These are phyloP conservation scores for Aureobasidium musti DNA, from an alignment of 2,329 filamentous ascomycete genomes.

Conservation along the genomic window DNA sequence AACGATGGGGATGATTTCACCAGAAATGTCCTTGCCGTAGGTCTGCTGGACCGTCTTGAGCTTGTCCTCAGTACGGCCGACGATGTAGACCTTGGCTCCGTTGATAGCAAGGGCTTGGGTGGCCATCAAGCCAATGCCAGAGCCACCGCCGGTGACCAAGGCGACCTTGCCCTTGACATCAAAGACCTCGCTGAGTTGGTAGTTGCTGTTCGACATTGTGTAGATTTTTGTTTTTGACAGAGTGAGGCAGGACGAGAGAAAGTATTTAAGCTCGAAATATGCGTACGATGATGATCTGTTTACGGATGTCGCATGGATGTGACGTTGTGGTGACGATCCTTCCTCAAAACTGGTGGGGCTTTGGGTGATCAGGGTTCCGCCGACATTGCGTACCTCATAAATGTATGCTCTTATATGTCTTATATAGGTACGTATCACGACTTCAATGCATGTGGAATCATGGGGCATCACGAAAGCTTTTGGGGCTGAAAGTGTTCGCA, in stretches of 20 bases:
- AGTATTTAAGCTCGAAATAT: neutral
- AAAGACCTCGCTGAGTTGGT: conserved; percentile 39
- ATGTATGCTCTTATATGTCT: neutral
- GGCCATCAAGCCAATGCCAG: conserved; percentile 52
- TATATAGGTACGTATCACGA: neutral
- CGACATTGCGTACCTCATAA: too few relatives aligned
- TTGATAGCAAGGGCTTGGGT: conserved; percentile 43
- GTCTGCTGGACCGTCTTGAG: conserved; percentile 49
- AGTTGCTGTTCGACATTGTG: conserved; percentile 37
- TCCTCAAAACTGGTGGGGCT: neutral
- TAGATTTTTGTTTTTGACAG: neutral
- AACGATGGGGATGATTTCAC: conserved; percentile 50
- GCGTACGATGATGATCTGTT: conserved; percentile 12
- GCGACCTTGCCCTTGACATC: conserved; percentile 46
- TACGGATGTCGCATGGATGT: conserved; percentile 11
- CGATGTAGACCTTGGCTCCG: conserved; percentile 52
- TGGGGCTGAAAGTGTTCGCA: neutral
- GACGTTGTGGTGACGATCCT: conserved; percentile 28
- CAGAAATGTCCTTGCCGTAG: conserved; percentile 48
- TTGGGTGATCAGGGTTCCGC: too few relatives aligned
- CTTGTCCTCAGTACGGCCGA: conserved; percentile 52
- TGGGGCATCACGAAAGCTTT: neutral
- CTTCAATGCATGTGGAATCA: neutral
- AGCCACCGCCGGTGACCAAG: conserved; percentile 51
- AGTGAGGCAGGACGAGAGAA: neutral